These are phyloP conservation scores for Wickerhamia fluorescens DNA, from an alignment of 805 yeast genomes.

Conservation along the genomic window DNA sequence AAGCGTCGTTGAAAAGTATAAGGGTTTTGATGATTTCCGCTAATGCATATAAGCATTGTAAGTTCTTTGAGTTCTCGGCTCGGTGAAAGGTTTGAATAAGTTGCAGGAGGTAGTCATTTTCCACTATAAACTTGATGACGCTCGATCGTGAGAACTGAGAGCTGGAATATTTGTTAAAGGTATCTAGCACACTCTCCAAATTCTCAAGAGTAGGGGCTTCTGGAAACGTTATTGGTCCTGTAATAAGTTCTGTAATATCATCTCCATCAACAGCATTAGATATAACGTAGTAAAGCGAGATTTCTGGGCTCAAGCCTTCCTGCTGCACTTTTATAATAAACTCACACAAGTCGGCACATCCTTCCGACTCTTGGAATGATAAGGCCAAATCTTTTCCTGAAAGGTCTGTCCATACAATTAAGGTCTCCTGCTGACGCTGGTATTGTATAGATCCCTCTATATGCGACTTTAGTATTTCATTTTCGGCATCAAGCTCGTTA, in stretches of 20 bases:
- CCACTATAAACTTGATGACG: conserved; percentile 49
- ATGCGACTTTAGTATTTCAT: conserved; percentile 53
- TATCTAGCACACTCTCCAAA: conserved; percentile 47
- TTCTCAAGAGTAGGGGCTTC: conserved; percentile 43
- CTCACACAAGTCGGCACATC: conserved; percentile 78
- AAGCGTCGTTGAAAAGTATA: conserved; percentile 60
- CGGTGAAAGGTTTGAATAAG: conserved; percentile 46
- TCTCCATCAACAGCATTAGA: conserved; percentile 29
- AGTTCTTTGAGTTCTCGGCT: conserved; percentile 47
- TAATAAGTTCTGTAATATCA: conserved; percentile 68
- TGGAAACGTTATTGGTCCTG: conserved; percentile 76
- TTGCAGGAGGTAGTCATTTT: conserved; percentile 44
- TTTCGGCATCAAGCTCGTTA: conserved; percentile 56
- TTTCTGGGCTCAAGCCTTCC: conserved; percentile 47
- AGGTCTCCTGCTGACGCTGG: conserved; percentile 90
- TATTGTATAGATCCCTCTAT: conserved; percentile 75
- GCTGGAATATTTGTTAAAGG: conserved; percentile 52
- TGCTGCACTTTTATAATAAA: conserved; percentile 67
- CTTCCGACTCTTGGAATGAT: conserved; percentile 86
- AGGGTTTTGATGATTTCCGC: conserved; percentile 70
- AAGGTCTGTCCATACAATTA: conserved; percentile 89
- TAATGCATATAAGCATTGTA: conserved; percentile 54
- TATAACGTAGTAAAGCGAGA: conserved; percentile 61
- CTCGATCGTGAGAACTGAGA: conserved; percentile 58
- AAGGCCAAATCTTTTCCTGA: conserved; percentile 73